Base-by-base conservation (phyloP, 106 monocot genomes). In the Hemerocallis citrina region DNA sequence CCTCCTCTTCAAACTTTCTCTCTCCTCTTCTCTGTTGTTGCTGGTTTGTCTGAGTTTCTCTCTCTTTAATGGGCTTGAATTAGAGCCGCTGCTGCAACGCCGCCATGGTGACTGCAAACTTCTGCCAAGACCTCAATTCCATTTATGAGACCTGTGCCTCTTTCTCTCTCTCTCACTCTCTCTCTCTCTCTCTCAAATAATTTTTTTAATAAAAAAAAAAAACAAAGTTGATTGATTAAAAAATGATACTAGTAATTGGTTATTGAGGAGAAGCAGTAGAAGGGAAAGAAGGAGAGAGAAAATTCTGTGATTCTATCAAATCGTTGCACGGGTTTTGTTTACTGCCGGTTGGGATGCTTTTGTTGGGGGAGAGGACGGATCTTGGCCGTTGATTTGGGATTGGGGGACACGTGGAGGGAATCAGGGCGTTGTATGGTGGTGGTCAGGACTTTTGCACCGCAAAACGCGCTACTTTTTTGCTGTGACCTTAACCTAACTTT, bases 31-130 rank as follows among this genome's bases (percentile, higher is more conserved):
- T 29, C 59, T 40, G 35, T 34, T n/a, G n/a, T 37, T 33, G 0
- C 27, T 5, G 11, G 19, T 10, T 48, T 8, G 35, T 4, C 33
- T 15, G 16, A 27, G 39, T 29, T 36, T 55, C 51, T 57, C 55
- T 57, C 34, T 30, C 38, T 62, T 55, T 57, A 56, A 9, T 47
- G 46, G 1, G 3, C 0, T 16, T 32, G 71, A 81, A 72, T 68
- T 49, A 71, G 62, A 58, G 73, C 66, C 39, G n/a, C n/a, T 8
- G 25, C 80, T 72, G 76, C 64, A 61, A 66, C 75, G 70, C 75
- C 75, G 75, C 75, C 75, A 75, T 72, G 72, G 64, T 69, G 32
- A 23, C 80, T 74, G 71, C 75, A 35, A 55, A 63, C 55, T 19
- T 62, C 63, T 68, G 68, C 62, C 64, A 31, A 59, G 33, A 42